A percentile compares a stretch with the other conserved stretches of the same genome.
Conservation (phyloP, 192 early-diverging fungal species). For the Gonapodya sp. region DNA sequence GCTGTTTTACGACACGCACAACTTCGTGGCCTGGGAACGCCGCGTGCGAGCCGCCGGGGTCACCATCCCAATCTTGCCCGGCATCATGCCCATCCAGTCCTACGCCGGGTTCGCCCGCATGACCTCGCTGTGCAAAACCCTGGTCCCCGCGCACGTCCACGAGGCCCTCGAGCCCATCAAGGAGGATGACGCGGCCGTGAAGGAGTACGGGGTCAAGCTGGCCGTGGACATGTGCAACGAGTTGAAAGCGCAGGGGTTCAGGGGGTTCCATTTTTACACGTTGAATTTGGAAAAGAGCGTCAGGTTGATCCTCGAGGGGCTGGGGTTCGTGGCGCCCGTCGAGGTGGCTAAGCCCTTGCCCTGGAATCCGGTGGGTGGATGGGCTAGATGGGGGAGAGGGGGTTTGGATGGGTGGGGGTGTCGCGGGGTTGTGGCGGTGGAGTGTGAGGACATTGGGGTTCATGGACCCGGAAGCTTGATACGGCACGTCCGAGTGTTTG, state of each 20-base stretch:
- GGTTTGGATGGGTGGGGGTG: constrained; percentile 1
- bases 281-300: constrained; percentile 82
- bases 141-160: constrained; percentile 76
- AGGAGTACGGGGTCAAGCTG: constrained; percentile 84
- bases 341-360: constrained; percentile 61
- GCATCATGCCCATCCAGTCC: constrained; percentile 94
- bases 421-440: background rate
- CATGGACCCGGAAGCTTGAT: too few relatives aligned
- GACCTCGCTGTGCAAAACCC: constrained; percentile 76
- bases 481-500: too few relatives aligned
- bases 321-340: constrained; percentile 63
- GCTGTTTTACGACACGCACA: constrained; percentile 87
- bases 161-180: constrained; percentile 90
- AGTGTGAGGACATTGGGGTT: background rate
- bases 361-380: constrained; percentile 62
- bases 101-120: constrained; percentile 89
- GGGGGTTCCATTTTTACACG: constrained; percentile 94
- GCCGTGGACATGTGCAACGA: constrained; percentile 76
- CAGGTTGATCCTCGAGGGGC: constrained; percentile 76
- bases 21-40: constrained; percentile 73
- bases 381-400: too few relatives aligned
- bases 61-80: constrained; percentile 69
- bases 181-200: constrained; percentile 95
- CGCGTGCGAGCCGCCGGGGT: constrained; percentile 66
- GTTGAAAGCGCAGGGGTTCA: constrained; percentile 48